Base-by-base conservation (phyloP, 2,329 filamentous ascomycete genomes). In the Fusarium penzigii region DNA sequence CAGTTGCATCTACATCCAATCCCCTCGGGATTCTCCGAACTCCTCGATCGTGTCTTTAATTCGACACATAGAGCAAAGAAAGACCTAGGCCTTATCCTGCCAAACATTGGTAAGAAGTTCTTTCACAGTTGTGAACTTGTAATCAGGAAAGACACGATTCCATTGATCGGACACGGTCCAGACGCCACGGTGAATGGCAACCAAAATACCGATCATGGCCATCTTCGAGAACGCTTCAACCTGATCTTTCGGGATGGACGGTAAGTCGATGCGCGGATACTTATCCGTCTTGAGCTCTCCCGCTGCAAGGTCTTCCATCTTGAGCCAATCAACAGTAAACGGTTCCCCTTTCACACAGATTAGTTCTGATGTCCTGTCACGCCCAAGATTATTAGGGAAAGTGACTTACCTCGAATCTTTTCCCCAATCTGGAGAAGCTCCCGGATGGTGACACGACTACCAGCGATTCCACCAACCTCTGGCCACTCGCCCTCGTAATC, bases 131-230 rank as follows among this genome's bases (percentile, higher is more conserved):
- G 64, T 71, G 44, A 80, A 80, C 49, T 72, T 49, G 39, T 74
- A 76, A 17, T 78, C 73, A 0, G 77, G 75, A 29, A 77, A 68
- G 16, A 75, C 58, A 45, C 68, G 53, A 53, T 81, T 81, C 67
- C 70, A 78, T 53, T 78, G 75, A 36, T 72, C 70, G 14, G 73
- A 70, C 1, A 75, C 69, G 48, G 69, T 64, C 68, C 72, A 75
- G 5, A 60, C 63, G 0, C 73, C 75, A 2, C 60, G 65, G 7
- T 53, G 44, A 12, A 70, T 66, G 6, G 68, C 72, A 17, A 69
- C 46, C 6, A 79, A 59, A 29, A 74, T 69, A 25, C 70, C 70
- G 6, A 65, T 54, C 3, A 70, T 39, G 39, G 72, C 65, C 2
- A 58, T 55, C 39, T 67, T 66, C 10, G 61, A 42, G 3, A 58